phyloP scores from a whole-genome alignment of 2,329 filamentous ascomycete genomes.

The Colletotrichum tabaci region DNA sequence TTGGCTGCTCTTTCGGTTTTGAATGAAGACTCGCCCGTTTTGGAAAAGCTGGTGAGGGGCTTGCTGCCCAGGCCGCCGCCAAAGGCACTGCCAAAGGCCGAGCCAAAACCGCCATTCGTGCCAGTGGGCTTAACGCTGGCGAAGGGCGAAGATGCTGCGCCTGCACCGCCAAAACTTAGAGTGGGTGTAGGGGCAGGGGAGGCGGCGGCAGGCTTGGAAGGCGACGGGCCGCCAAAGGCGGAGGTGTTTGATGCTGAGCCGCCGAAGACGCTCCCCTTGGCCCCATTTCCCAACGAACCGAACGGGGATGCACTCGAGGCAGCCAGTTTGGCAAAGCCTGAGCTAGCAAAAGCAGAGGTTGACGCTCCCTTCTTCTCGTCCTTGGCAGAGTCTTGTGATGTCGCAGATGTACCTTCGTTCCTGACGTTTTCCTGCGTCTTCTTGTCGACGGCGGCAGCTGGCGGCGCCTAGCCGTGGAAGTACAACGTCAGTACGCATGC shows the following conservation, averaged over 20 bases:
- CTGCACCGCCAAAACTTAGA: conserved; percentile 63
- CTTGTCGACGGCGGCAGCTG: conserved; percentile 15
- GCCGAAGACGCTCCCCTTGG: conserved; percentile 66
- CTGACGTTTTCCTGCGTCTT: conserved; percentile 37
- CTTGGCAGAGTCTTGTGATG: conserved; percentile 23
- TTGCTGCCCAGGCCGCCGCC: conserved; percentile 59
- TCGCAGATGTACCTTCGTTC: conserved; percentile 47
- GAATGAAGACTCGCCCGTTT: conserved; percentile 66
- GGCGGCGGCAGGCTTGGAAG: conserved; percentile 48
- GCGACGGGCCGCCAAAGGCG: conserved; percentile 52
- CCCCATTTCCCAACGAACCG: conserved; percentile 64
- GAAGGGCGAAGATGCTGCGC: conserved; percentile 61
- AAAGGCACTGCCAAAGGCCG: conserved; percentile 61
- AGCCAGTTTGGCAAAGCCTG: conserved; percentile 77
- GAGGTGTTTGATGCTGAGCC: conserved; percentile 43
- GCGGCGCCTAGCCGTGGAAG: conserved; percentile 13
- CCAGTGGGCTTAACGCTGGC: conserved; percentile 57
- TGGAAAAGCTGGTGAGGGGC: conserved; percentile 78
- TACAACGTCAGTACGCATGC: conserved; percentile 16
- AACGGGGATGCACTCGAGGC: conserved; percentile 75
- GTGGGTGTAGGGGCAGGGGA: conserved; percentile 57
- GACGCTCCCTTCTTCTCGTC: conserved; percentile 60
- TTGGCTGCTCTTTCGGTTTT: conserved; percentile 75
- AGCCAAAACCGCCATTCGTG: conserved; percentile 63
- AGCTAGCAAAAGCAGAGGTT: conserved; percentile 75